Percentiles rank a stretch among this genome's conserved stretches.
Conservation (phyloP, 1,284 basidiomycete genomes). For the Afroboletus lepidellus region DNA sequence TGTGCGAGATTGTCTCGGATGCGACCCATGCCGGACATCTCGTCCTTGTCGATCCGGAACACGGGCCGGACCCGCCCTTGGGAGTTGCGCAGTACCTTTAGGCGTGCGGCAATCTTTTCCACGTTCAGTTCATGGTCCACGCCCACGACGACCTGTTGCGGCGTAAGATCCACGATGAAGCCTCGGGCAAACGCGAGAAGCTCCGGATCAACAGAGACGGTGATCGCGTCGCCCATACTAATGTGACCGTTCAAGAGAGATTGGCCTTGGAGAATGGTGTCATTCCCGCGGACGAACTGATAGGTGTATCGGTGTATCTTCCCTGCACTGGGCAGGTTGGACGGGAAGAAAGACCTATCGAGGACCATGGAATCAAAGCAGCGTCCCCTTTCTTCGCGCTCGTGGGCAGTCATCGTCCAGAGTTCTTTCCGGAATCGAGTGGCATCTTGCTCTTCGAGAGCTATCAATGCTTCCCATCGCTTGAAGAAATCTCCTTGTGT, state of each 20-base stretch:
- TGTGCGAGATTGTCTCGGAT: slow-evolving; percentile 90
- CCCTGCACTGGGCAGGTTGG: slow-evolving; percentile 25
- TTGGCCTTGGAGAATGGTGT: slow-evolving; percentile 14
- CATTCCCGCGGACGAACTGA: slow-evolving; percentile 52
- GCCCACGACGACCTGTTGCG: slow-evolving; percentile 68
- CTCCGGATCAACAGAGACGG: slow-evolving; percentile 81
- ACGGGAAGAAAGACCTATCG: slow-evolving; percentile 37
- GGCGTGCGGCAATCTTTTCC: slow-evolving; percentile 40
- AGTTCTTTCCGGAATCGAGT: slow-evolving; percentile 84
- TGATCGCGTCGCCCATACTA: slow-evolving; percentile 77
- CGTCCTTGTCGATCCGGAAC: slow-evolving; percentile 94
- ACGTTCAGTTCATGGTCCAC: slow-evolving; percentile 78
- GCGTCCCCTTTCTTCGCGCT: slow-evolving; percentile 78
- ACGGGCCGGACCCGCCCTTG: slow-evolving; percentile 31
- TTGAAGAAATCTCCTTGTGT: slow-evolving; percentile 80
- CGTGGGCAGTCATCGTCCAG: slow-evolving; percentile 86
- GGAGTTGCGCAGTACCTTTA: slow-evolving; percentile 17
- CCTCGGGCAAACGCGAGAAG: slow-evolving; percentile 84
- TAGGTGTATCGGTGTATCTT: slow-evolving; percentile 62
- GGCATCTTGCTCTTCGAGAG: slow-evolving; percentile 87
- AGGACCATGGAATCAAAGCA: slow-evolving; percentile 83
- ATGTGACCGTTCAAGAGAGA: slow-evolving; percentile 78
- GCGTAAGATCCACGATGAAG: slow-evolving; percentile 74
- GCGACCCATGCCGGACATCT: slow-evolving; percentile 83
- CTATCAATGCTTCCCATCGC: slow-evolving; percentile 86